Conservation (phyloP, 495 filamentous ascomycete genomes). For the Penicillium steckii region DNA sequence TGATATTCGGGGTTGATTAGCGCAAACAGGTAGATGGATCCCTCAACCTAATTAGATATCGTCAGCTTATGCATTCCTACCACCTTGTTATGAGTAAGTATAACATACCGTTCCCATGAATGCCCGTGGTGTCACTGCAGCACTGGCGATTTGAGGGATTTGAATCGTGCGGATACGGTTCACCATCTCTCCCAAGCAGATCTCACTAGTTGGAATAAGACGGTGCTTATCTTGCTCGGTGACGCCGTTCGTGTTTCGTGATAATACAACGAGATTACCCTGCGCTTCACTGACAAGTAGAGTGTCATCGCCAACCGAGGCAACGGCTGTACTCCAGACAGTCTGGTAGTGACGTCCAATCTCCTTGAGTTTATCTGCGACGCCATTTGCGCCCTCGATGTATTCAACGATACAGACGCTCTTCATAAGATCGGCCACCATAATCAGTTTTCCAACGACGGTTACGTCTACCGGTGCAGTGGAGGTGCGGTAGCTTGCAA, state of each 20-base stretch:
- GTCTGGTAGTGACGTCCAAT: slow-evolving; percentile 78
- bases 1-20: slow-evolving; percentile 66
- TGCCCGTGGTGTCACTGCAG: slow-evolving; percentile 74
- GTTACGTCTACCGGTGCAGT: slow-evolving; percentile 85
- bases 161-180: slow-evolving; percentile 71
- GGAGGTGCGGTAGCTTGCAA: slow-evolving; percentile 74
- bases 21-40: slow-evolving; percentile 86
- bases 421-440: slow-evolving; percentile 93
- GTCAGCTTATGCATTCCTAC: too few relatives aligned
- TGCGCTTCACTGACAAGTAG: slow-evolving; percentile 82
- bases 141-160: slow-evolving; percentile 56
- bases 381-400: slow-evolving; percentile 42
- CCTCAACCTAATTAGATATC: too few relatives aligned
- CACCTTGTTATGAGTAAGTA: neutral
- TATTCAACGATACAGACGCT: slow-evolving; percentile 76
- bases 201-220: slow-evolving; percentile 74
- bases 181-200: slow-evolving; percentile 87
- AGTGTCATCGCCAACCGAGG: slow-evolving; percentile 64
- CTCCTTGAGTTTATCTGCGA: slow-evolving; percentile 59
- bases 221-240: slow-evolving; percentile 68
- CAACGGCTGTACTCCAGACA: slow-evolving; percentile 77
- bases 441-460: slow-evolving; percentile 66
- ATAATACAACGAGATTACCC: slow-evolving; percentile 80
- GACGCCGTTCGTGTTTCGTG: slow-evolving; percentile 67
- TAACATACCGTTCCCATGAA: slow-evolving; percentile 81